Percentiles rank a stretch among this genome's conserved stretches.
phyloP scores from a whole-genome alignment of 2,329 filamentous ascomycete genomes.

The Lasiodiplodia sp. region DNA sequence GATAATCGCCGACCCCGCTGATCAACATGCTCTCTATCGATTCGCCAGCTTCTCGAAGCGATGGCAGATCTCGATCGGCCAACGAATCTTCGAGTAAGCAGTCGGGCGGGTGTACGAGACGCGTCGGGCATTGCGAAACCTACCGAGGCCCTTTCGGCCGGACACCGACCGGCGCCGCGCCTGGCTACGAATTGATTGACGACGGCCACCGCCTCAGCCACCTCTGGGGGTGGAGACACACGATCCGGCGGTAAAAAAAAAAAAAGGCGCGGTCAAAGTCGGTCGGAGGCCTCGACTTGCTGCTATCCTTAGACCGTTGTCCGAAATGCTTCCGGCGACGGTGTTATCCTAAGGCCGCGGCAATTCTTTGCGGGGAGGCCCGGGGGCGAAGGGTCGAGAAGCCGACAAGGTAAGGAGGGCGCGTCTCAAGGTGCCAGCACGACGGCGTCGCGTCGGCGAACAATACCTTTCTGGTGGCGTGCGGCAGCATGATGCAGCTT shows the following conservation, averaged over 20 bases:
- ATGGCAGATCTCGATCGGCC: slow-evolving; percentile 1
- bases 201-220: slow-evolving; percentile 12
- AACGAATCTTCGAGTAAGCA: background rate
- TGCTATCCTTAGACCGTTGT: too few species aligned
- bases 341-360: background rate
- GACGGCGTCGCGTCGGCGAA: background rate
- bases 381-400: background rate
- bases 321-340: too few species aligned
- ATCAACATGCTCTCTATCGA: slow-evolving; percentile 14
- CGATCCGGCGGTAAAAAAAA: background rate
- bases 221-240: background rate
- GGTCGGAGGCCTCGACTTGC: too few species aligned
- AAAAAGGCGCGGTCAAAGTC: too few species aligned
- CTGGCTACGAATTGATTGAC: background rate
- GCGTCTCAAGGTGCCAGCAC: background rate
- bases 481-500: slow-evolving; percentile 2
- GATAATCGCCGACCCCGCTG: background rate
- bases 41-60: background rate
- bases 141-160: background rate
- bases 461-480: background rate
- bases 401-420: slow-evolving; percentile 9
- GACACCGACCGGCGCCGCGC: background rate
- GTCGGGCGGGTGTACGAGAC: background rate
- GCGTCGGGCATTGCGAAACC: background rate
- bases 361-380: background rate